Evolutionary conservation across 192 early-diverging fungal genomes (phyloP).

Genomic region (Podila horticola): DNA sequence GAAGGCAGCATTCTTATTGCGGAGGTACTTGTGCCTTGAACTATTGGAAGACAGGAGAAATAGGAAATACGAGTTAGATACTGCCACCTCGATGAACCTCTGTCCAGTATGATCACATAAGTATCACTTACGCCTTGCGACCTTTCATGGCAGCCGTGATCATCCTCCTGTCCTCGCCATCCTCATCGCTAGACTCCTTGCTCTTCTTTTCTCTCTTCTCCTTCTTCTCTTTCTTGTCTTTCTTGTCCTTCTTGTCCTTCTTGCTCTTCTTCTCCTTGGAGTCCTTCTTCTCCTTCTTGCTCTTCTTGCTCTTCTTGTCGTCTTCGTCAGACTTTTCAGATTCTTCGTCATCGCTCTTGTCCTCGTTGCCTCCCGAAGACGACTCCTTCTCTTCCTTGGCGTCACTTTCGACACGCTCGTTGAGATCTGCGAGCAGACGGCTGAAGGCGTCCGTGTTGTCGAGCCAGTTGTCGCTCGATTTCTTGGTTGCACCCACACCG

Average conservation of each 20-base stretch:
- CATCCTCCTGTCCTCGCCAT: slow-evolving; percentile 28
- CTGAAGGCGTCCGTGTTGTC: slow-evolving; percentile 91
- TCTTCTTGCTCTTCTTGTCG: slow-evolving; percentile 34
- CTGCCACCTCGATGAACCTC: background rate
- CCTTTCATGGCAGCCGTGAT: slow-evolving; percentile 37
- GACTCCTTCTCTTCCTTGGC: slow-evolving; percentile 49
- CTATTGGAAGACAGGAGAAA: slow-evolving; percentile 2
- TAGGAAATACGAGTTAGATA: background rate
- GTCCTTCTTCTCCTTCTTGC: slow-evolving; percentile 47
- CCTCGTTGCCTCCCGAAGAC: slow-evolving; percentile 16
- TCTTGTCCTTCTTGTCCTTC: slow-evolving; percentile 48
- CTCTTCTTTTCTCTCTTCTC: slow-evolving; percentile 55
- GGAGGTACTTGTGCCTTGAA: slow-evolving; percentile 58
- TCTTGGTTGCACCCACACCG: slow-evolving; percentile 92
- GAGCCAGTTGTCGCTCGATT: slow-evolving; percentile 93
- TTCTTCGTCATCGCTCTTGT: slow-evolving; percentile 28
- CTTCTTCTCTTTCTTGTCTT: slow-evolving; percentile 50
- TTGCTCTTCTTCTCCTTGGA: slow-evolving; percentile 54
- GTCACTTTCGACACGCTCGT: slow-evolving; percentile 62
- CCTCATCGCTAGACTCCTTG: slow-evolving; percentile 50
- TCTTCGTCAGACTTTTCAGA: slow-evolving; percentile 34
- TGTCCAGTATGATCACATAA: background rate
- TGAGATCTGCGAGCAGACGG: slow-evolving; percentile 82
- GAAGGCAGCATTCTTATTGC: slow-evolving; percentile 59
- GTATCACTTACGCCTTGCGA: slow-evolving; percentile 61